These are phyloP conservation scores for Pythium periplocum DNA, from an alignment of 352 stramenopile species.

Conservation along the genomic window DNA sequence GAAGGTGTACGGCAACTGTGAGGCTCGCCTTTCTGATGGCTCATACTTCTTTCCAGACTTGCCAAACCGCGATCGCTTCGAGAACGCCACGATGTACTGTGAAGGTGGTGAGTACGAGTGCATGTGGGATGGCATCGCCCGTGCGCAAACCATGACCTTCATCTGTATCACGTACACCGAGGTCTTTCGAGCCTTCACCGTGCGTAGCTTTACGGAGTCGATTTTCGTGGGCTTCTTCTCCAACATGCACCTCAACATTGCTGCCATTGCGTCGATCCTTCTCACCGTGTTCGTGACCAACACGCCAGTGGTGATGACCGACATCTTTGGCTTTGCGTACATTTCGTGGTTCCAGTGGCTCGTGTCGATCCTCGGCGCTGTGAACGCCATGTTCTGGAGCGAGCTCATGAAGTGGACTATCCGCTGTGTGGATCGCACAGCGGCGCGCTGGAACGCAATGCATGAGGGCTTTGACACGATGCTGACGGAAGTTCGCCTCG, in stretches of 20 bases:
- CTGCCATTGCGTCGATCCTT: slow-evolving; percentile 42
- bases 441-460: slow-evolving; percentile 35
- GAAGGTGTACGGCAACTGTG: slow-evolving; percentile 54
- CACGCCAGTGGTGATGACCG: slow-evolving; percentile 52
- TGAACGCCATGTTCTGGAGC: slow-evolving; percentile 54
- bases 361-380: slow-evolving; percentile 25
- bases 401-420: slow-evolving; percentile 48
- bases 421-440: slow-evolving; percentile 29
- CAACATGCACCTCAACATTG: slow-evolving; percentile 64
- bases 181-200: slow-evolving; percentile 68
- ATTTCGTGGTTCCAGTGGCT: slow-evolving; percentile 61
- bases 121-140: slow-evolving; percentile 45
- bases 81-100: slow-evolving; percentile 41
- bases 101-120: slow-evolving; percentile 56
- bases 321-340: slow-evolving; percentile 63
- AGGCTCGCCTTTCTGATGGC: slow-evolving; percentile 29
- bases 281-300: slow-evolving; percentile 54
- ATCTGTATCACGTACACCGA: slow-evolving; percentile 61
- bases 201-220: slow-evolving; percentile 62
- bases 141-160: slow-evolving; percentile 74
- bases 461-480: slow-evolving; percentile 50
- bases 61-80: slow-evolving; percentile 19
- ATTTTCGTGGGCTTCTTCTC: slow-evolving; percentile 55
- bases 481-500: slow-evolving; percentile 51
- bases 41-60: slow-evolving; percentile 46